Conservation (phyloP, 768 basidiomycete genomes). For the Lactarius tabidus region DNA sequence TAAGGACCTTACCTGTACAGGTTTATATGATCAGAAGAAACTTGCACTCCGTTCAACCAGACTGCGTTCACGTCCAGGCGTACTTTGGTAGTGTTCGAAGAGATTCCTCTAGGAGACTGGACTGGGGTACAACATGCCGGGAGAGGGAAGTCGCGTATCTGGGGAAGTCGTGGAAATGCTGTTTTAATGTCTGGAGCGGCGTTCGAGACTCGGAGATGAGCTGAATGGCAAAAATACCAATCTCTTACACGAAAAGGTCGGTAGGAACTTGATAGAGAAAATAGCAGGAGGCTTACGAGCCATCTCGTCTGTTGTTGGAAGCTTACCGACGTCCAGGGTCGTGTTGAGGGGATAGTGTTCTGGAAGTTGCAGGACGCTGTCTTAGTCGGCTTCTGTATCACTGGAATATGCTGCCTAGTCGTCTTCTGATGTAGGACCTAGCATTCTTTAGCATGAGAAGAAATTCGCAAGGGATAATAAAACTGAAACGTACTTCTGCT, state of each 20-base stretch:
- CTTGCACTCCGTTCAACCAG: constrained; percentile 76
- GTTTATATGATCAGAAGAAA: constrained; percentile 62
- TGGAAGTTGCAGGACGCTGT: constrained; percentile 23
- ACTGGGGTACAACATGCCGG: constrained; percentile 57
- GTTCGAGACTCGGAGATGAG: constrained; percentile 59
- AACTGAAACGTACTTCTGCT: constrained; percentile 25
- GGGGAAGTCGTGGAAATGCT: constrained; percentile 85
- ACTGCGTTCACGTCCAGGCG: constrained; percentile 52
- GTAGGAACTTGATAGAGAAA: constrained; percentile 31
- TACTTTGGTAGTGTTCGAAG: constrained; percentile 50
- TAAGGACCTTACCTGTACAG: constrained; percentile 51
- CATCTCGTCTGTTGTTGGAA: constrained; percentile 53
- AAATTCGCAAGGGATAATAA: not conserved
- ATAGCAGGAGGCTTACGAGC: constrained; percentile 16
- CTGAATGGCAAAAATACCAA: constrained; percentile 72
- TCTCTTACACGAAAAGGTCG: constrained; percentile 36
- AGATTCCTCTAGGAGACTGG: constrained; percentile 52
- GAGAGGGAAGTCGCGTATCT: constrained; percentile 76
- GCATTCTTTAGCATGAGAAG: not conserved
- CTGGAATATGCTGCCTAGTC: not conserved
- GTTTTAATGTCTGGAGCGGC: constrained; percentile 53
- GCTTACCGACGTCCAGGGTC: constrained; percentile 40
- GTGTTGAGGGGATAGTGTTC: constrained; percentile 33
- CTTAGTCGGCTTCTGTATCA: constrained; percentile 14
- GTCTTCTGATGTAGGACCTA: constrained; percentile 15